These are phyloP conservation scores for Haplographium delicatum DNA, from an alignment of 495 filamentous ascomycete genomes.

Conservation along the genomic window DNA sequence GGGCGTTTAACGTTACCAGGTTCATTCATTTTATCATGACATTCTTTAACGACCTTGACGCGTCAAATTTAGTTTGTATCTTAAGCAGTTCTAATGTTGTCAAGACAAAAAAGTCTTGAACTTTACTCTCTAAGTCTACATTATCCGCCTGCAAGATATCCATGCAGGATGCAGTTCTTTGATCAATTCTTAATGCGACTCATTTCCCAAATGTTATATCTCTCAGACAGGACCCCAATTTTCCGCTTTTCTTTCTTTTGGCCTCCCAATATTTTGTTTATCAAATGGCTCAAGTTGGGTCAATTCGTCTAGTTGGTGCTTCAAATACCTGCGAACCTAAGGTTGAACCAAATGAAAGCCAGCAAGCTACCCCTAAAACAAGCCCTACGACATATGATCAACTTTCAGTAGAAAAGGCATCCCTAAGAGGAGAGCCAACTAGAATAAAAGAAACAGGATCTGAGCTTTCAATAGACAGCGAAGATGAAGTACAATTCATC, in stretches of 20 bases:
- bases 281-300: conserved; percentile 12
- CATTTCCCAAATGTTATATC: conserved; percentile 12
- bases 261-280: not conserved
- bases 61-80: too few relatives aligned
- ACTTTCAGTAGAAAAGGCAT: not conserved
- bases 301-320: not conserved
- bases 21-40: too few relatives aligned
- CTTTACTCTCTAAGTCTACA: not conserved
- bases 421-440: not conserved
- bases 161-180: conserved; percentile 18
- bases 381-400: not conserved
- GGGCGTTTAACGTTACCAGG: too few relatives aligned
- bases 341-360: not conserved
- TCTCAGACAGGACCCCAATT: conserved; percentile 10
- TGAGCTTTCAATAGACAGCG: conserved; percentile 9
- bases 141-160: not conserved
- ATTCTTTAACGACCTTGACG: too few relatives aligned
- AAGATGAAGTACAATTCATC: conserved; percentile 40
- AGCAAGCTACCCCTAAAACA: not conserved
- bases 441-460: not conserved
- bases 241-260: conserved; percentile 16
- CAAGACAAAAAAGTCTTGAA: too few relatives aligned
- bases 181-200: not conserved
- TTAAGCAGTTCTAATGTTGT: too few relatives aligned
- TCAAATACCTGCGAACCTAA: not conserved